A percentile compares a stretch with the other conserved stretches of the same genome.
Conservation (phyloP, 2,329 filamentous ascomycete genomes). For the Emergomyces pasteurianus region DNA sequence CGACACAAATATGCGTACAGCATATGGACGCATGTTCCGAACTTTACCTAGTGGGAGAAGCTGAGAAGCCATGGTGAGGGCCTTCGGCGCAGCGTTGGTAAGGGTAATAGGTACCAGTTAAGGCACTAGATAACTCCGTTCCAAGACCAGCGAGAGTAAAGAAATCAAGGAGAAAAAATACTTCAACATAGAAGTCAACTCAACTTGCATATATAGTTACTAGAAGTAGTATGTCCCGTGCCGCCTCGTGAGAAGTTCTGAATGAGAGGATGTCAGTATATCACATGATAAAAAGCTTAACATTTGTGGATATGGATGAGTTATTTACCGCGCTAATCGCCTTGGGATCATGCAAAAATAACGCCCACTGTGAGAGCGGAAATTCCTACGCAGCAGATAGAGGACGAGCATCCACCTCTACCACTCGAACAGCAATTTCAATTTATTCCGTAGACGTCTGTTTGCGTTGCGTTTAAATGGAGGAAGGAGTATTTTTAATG, state of each 20-base stretch:
- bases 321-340: background rate
- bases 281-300: background rate
- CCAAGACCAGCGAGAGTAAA: background rate
- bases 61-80: conserved; percentile 52
- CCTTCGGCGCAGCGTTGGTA: too few species aligned
- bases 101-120: background rate
- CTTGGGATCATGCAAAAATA: background rate
- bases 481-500: background rate
- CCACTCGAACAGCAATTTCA: background rate
- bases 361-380: too few species aligned
- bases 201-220: background rate
- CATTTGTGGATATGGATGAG: background rate
- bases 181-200: background rate
- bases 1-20: background rate
- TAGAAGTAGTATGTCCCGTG: too few species aligned
- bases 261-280: background rate
- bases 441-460: background rate
- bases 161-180: background rate
- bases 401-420: background rate
- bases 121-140: background rate
- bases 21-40: conserved; percentile 1
- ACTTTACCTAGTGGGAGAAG: conserved; percentile 56
- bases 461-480: background rate
- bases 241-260: too few species aligned
- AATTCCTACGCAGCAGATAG: background rate